A percentile compares a stretch with the other conserved stretches of the same genome.
Conservation (phyloP, 106 monocot genomes). For the Vanilla planifolia region DNA sequence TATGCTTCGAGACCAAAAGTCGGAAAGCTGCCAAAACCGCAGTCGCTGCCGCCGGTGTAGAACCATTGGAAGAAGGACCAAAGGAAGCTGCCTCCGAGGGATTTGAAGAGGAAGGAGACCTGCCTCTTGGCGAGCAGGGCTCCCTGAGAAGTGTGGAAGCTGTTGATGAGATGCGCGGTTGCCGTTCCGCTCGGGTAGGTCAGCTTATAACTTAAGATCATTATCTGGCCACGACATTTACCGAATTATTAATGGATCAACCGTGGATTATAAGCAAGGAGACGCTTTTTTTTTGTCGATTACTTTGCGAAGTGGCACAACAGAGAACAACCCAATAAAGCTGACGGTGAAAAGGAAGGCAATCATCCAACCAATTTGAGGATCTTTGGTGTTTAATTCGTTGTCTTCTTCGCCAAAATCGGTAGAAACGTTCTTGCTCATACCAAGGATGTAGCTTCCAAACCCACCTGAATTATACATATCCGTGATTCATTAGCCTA, state of each 20-base stretch:
- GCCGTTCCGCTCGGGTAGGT: constrained; percentile 47
- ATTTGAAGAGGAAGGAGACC: constrained; percentile 1
- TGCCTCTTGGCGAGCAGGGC: constrained; percentile 26
- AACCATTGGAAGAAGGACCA: constrained; percentile 14
- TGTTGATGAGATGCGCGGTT: constrained; percentile 43
- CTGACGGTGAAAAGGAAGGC: constrained; percentile 39
- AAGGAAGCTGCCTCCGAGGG: constrained; percentile 1
- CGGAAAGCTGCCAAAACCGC: constrained; percentile 7
- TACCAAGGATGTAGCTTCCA: constrained; percentile 7
- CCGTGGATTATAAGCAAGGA: background rate
- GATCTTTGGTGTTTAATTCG: constrained; percentile 23
- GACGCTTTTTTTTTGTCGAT: background rate
- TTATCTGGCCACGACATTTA: constrained; percentile 33
- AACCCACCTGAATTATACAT: constrained; percentile 6
- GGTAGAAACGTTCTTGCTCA: constrained; percentile 19
- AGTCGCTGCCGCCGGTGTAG: constrained; percentile 8
- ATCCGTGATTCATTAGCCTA: too few species aligned
- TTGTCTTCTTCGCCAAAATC: constrained; percentile 1
- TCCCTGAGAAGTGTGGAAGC: constrained; percentile 48
- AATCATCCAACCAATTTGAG: constrained; percentile 34
- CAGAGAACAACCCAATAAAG: constrained; percentile 41
- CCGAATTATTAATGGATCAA: constrained; percentile 7
- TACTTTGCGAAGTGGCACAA: constrained; percentile 41
- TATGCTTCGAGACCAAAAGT: constrained; percentile 5
- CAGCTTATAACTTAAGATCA: constrained; percentile 37